Evolutionary conservation across 2,329 filamentous ascomycete species (phyloP).

Genomic region (Geoglossum cookeanum): DNA sequence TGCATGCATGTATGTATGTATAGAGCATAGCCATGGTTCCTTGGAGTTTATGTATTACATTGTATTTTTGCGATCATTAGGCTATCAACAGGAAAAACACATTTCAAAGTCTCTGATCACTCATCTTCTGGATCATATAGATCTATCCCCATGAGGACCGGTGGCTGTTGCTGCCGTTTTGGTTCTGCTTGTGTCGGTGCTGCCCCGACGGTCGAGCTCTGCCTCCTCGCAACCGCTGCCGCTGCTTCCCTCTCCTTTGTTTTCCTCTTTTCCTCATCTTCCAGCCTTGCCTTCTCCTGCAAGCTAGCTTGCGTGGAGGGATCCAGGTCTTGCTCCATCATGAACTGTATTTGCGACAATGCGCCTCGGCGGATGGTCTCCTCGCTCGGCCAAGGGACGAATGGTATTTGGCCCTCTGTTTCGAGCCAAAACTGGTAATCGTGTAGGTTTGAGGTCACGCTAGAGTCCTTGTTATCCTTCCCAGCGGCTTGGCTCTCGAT

Average conservation of each 20-base stretch:
- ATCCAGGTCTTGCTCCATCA: constrained; percentile 43
- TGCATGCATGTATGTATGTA: no score
- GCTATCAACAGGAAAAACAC: no score
- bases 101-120: constrained; percentile 1
- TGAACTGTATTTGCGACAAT: constrained; percentile 39
- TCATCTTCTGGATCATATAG: constrained; percentile 25
- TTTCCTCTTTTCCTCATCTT: constrained; percentile 19
- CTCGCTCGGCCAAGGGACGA: constrained; percentile 59
- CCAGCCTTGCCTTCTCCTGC: constrained; percentile 14
- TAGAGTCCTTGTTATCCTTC: constrained; percentile 1
- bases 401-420: constrained; percentile 35
- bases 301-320: constrained; percentile 23
- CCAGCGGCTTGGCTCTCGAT: not conserved
- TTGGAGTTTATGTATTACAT: no score
- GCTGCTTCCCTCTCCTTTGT: constrained; percentile 16
- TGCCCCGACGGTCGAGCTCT: constrained; percentile 10
- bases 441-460: constrained; percentile 5
- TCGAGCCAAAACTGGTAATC: constrained; percentile 27
- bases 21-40: no score
- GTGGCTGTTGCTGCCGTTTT: constrained; percentile 19
- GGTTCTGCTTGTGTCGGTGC: constrained; percentile 9
- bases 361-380: constrained; percentile 50
- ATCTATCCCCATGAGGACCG: constrained; percentile 20
- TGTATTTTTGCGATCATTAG: no score
- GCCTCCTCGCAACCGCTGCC: constrained; percentile 12